Percentiles rank a stretch among this genome's conserved stretches.
phyloP scores from a whole-genome alignment of 2,329 filamentous ascomycete species.

The Aureobasidium vineae region DNA sequence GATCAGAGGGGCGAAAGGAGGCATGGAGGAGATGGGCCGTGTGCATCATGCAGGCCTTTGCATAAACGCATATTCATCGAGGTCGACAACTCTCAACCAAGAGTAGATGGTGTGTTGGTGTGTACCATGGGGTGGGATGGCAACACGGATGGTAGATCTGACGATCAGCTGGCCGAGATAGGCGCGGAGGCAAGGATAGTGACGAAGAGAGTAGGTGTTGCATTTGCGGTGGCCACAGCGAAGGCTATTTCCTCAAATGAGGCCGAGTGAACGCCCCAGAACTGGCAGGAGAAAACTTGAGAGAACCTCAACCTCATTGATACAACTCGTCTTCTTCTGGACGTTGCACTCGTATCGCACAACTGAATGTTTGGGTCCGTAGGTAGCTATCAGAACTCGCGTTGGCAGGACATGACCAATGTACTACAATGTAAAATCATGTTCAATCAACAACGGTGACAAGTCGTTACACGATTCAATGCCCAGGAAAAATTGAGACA shows the following conservation, averaged over 20 bases:
- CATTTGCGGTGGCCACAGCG: background rate
- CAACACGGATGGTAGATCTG: background rate
- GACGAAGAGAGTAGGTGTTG: background rate
- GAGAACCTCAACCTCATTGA: background rate
- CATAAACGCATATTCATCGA: slow-evolving; percentile 7
- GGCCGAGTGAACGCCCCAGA: too few relatives aligned
- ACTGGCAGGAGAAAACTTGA: background rate
- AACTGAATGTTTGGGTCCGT: background rate
- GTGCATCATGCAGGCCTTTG: slow-evolving; percentile 10
- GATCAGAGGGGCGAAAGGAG: slow-evolving; percentile 6
- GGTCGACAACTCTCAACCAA: background rate
- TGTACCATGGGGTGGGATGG: background rate
- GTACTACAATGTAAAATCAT: background rate
- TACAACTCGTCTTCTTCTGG: background rate
- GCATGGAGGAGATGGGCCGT: background rate
- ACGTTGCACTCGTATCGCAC: background rate
- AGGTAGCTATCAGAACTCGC: too few relatives aligned
- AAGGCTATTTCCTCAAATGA: background rate
- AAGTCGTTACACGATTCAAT: background rate
- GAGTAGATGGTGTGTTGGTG: background rate
- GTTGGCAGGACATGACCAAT: background rate
- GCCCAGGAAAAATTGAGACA: background rate
- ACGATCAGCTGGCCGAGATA: slow-evolving; percentile 1
- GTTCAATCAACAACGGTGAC: background rate
- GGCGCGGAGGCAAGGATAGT: background rate